Conservation (phyloP, 306 rosid species). For the Erythrophleum fordii region DNA sequence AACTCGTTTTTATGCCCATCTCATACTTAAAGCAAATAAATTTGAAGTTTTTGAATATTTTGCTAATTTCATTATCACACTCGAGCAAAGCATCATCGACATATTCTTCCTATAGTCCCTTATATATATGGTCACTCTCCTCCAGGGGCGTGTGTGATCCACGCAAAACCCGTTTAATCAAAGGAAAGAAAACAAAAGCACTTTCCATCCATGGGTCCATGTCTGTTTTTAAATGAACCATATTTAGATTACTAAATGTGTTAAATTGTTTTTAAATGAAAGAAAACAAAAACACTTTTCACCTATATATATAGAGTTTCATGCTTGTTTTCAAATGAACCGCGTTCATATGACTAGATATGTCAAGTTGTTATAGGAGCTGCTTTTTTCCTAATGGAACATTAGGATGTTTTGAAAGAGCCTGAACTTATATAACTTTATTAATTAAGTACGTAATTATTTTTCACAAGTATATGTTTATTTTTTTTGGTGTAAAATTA, state of each 20-base stretch:
- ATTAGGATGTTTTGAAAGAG: no score
- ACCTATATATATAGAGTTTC: background rate
- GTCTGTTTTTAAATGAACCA: background rate
- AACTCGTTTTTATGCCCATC: no score
- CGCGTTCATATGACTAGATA: no score
- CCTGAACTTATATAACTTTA: no score
- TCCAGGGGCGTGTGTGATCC: background rate
- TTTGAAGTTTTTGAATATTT: no score
- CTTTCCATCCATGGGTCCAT: background rate
- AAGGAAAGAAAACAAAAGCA: background rate
- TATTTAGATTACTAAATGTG: background rate
- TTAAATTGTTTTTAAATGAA: background rate
- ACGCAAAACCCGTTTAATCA: background rate
- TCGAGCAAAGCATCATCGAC: background rate
- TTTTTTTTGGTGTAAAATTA: no score
- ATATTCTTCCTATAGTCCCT: background rate
- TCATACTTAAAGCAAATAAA: no score
- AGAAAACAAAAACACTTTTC: background rate
- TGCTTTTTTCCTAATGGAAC: no score
- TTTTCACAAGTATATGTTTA: no score
- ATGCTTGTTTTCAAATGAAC: background rate
- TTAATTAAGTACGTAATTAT: no score
- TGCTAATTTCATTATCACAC: no score
- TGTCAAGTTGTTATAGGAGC: no score
- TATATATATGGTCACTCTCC: background rate